These are phyloP conservation scores for Colletotrichum chlorophyti DNA, from an alignment of 2,329 filamentous ascomycete species.

Conservation along the genomic window DNA sequence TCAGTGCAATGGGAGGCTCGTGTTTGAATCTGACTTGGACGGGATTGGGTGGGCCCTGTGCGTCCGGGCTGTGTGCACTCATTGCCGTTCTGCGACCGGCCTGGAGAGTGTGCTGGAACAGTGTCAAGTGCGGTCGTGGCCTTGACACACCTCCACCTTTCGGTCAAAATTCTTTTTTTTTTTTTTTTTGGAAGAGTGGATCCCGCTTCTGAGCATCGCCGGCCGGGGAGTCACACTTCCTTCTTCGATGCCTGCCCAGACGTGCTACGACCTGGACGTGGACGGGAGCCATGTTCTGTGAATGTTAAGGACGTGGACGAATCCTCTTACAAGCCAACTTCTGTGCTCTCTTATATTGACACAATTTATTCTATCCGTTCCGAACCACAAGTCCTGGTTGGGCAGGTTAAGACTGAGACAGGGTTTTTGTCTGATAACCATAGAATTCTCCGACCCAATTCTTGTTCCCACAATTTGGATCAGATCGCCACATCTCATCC, in stretches of 20 bases:
- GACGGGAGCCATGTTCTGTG: constrained; percentile 17
- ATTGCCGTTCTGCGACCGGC: too few relatives aligned
- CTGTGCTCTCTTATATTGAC: too few relatives aligned
- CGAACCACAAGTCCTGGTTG: not conserved
- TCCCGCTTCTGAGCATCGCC: constrained; percentile 3
- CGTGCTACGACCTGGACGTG: not conserved
- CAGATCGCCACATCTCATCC: constrained; percentile 18
- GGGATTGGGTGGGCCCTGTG: not conserved
- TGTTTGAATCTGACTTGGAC: too few relatives aligned
- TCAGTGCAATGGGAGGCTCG: too few relatives aligned
- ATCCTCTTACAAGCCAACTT: constrained; percentile 1
- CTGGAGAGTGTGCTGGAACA: too few relatives aligned
- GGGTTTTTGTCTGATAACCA: constrained; percentile 12
- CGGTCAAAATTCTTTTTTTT: constrained; percentile 30
- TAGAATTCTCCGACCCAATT: constrained; percentile 14
- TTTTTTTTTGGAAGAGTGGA: constrained; percentile 28
- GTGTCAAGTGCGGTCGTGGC: too few relatives aligned
- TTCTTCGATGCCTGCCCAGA: constrained; percentile 1
- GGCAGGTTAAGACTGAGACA: constrained; percentile 6
- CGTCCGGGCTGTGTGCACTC: too few relatives aligned
- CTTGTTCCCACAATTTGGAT: constrained; percentile 14
- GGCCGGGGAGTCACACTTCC: constrained; percentile 21
- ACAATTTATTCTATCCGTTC: too few relatives aligned
- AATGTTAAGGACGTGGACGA: constrained; percentile 6
- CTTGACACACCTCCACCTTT: constrained; percentile 22